Conservation (phyloP, 1,284 basidiomycete species). For the Grifola frondosa region DNA sequence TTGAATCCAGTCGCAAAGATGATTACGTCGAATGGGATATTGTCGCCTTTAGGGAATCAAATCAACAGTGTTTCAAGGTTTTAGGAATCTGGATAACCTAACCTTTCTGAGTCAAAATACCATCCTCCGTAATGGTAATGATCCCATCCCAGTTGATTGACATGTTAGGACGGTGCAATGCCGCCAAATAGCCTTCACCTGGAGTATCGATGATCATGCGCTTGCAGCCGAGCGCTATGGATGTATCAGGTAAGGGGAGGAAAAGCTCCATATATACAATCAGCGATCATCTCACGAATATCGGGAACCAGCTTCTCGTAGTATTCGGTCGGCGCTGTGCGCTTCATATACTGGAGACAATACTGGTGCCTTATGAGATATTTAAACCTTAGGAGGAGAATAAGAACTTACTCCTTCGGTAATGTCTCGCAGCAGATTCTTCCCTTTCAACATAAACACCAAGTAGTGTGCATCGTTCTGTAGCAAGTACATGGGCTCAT, state of each 20-base stretch:
- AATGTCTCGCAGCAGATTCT: background rate
- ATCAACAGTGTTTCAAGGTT: too few species aligned
- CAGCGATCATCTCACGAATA: constrained; percentile 34
- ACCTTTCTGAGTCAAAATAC: constrained; percentile 36
- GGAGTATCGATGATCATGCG: constrained; percentile 35
- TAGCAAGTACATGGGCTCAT: background rate
- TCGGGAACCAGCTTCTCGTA: constrained; percentile 39
- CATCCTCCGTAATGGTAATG: constrained; percentile 34
- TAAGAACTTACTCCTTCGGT: background rate
- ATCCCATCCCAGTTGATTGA: constrained; percentile 40
- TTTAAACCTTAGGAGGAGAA: background rate
- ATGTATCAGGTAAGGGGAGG: constrained; percentile 53
- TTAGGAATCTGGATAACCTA: too few species aligned
- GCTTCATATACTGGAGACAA: constrained; percentile 32
- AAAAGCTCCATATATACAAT: background rate
- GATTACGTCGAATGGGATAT: constrained; percentile 26
- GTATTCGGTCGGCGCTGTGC: constrained; percentile 39
- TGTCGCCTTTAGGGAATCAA: too few species aligned
- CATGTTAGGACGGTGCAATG: constrained; percentile 42
- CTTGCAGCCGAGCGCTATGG: constrained; percentile 39
- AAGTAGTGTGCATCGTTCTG: too few species aligned
- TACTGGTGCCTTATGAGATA: background rate
- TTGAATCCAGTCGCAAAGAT: constrained; percentile 36
- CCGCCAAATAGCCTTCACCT: constrained; percentile 40
- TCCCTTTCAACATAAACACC: background rate